These are phyloP conservation scores for Poa pratensis DNA, from an alignment of 176 grass and related monocot species.

Conservation along the genomic window DNA sequence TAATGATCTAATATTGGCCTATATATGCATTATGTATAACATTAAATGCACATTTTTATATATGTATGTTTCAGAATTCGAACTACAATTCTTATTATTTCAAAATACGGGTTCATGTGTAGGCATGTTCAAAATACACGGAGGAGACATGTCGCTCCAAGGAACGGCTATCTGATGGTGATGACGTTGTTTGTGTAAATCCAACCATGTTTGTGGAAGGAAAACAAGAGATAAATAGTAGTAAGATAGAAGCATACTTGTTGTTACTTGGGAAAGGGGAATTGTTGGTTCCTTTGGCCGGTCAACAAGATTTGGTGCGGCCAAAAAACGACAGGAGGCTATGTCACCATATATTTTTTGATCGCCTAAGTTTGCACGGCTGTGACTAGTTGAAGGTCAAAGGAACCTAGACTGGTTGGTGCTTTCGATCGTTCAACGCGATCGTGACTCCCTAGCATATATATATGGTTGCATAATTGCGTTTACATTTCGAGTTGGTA, in stretches of 20 bases:
- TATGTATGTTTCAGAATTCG: neutral
- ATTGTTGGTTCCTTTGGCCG: neutral
- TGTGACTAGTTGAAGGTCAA: conserved; percentile 47
- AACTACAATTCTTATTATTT: neutral
- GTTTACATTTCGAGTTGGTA: neutral
- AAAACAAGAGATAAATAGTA: neutral
- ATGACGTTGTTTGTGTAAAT: neutral
- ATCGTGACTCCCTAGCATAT: conserved; percentile 38
- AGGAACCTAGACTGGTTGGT: conserved; percentile 44
- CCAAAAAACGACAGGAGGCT: conserved; percentile 27
- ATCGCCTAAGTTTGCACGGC: conserved; percentile 48
- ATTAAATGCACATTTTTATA: too few species aligned
- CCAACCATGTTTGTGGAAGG: neutral
- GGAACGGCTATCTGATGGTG: neutral
- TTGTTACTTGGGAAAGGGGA: neutral
- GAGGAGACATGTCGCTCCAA: too few species aligned
- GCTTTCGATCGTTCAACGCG: conserved; percentile 35
- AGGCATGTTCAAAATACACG: neutral
- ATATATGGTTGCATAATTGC: neutral
- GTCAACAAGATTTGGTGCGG: conserved; percentile 39
- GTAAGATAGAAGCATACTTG: neutral
- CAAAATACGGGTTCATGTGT: neutral
- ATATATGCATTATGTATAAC: too few species aligned
- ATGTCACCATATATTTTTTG: neutral
- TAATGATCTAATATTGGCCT: too few species aligned